Evolutionary conservation across 306 rosid species (phyloP).

Genomic region (Hippophae tibetana): DNA sequence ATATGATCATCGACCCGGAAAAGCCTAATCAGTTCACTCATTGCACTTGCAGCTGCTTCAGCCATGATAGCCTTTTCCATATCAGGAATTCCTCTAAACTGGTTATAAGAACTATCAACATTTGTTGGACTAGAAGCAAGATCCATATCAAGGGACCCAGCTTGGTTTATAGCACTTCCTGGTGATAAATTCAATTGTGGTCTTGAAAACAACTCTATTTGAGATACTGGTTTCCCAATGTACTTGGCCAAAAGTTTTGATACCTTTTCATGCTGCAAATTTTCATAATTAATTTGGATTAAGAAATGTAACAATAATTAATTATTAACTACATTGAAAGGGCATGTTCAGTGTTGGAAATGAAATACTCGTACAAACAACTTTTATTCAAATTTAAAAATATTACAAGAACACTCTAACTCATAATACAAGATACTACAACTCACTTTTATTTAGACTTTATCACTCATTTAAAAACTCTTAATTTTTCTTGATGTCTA

Average conservation of each 20-base stretch:
- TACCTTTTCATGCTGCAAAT: slow-evolving; percentile 41
- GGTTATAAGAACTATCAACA: slow-evolving; percentile 1
- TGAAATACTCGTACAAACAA: no score
- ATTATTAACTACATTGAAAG: neutral
- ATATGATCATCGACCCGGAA: slow-evolving; percentile 38
- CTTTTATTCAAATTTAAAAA: neutral
- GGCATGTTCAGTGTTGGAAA: neutral
- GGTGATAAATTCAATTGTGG: neutral
- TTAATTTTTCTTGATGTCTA: no score
- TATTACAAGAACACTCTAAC: neutral
- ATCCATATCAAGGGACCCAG: slow-evolving; percentile 7
- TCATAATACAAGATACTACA: no score
- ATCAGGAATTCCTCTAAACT: slow-evolving; percentile 7
- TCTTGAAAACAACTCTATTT: slow-evolving; percentile 16
- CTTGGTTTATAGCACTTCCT: slow-evolving; percentile 18
- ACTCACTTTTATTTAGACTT: no score
- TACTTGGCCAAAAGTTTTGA: slow-evolving; percentile 25
- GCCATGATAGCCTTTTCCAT: slow-evolving; percentile 31
- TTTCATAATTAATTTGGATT: no score
- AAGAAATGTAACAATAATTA: no score
- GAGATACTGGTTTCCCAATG: slow-evolving; percentile 29
- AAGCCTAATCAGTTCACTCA: slow-evolving; percentile 43
- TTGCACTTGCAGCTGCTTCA: slow-evolving; percentile 32
- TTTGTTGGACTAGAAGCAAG: neutral
- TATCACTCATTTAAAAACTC: no score